These are phyloP conservation scores for Venturia aucupariae DNA, from an alignment of 2,329 filamentous ascomycete genomes.

Conservation along the genomic window DNA sequence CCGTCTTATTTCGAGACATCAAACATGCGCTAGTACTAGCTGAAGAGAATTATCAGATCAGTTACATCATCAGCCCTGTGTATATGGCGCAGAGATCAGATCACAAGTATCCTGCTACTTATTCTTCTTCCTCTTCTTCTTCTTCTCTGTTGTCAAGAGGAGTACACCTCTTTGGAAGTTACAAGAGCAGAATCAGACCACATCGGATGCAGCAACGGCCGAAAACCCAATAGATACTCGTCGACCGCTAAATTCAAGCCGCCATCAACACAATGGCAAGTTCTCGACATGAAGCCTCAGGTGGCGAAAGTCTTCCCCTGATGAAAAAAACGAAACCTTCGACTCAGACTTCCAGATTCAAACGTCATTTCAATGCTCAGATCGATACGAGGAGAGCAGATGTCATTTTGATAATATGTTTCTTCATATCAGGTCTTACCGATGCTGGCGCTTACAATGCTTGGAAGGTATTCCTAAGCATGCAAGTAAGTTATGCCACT, in stretches of 20 bases:
- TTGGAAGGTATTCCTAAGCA: slow-evolving; percentile 73
- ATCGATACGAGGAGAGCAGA: slow-evolving; percentile 57
- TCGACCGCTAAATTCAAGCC: neutral
- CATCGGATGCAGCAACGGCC: too few species aligned
- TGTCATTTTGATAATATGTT: slow-evolving; percentile 59
- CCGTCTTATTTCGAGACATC: neutral
- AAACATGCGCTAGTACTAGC: neutral
- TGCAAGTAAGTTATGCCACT: slow-evolving; percentile 47
- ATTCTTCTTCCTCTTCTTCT: too few species aligned
- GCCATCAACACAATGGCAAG: neutral
- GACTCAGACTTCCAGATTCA: neutral
- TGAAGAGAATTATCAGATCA: neutral
- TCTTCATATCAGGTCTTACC: slow-evolving; percentile 66
- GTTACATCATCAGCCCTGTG: neutral
- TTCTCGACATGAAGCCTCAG: neutral
- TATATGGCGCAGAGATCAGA: neutral
- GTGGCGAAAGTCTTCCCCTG: neutral
- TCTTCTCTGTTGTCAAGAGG: too few species aligned
- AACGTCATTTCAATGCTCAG: slow-evolving; percentile 33
- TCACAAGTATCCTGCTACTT: neutral
- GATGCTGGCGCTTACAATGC: slow-evolving; percentile 69
- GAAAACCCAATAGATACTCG: neutral
- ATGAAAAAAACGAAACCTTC: neutral
- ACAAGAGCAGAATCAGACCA: neutral
- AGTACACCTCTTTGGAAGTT: too few species aligned